A percentile compares a stretch with the other conserved stretches of the same genome.
Conservation (phyloP, 1,139 yeast species). For the Debaryomyces nepalensis region DNA sequence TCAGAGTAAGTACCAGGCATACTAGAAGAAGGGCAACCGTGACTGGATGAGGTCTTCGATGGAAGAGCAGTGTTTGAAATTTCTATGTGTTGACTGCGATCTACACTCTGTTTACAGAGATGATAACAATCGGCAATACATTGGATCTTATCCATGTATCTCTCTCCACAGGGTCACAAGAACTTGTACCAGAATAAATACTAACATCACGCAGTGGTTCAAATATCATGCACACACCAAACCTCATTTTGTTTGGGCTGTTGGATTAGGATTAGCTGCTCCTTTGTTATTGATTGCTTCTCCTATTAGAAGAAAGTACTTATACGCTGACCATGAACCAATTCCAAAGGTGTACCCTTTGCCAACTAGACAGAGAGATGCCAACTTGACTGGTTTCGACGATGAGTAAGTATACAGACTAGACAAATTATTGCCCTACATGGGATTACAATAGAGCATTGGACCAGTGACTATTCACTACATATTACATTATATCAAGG, state of each 20-base stretch:
- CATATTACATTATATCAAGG: conserved; percentile 3
- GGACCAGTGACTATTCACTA: conserved; percentile 4
- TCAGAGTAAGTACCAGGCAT: conserved; percentile 57
- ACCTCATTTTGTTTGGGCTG: conserved; percentile 79
- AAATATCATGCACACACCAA: conserved; percentile 80
- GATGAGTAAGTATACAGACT: conserved; percentile 35
- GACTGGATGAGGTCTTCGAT: background rate
- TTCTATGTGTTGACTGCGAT: too few species aligned
- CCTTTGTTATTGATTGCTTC: conserved; percentile 66
- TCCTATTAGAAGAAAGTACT: conserved; percentile 71
- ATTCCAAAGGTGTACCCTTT: conserved; percentile 74
- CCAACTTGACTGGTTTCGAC: conserved; percentile 57
- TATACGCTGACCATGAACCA: conserved; percentile 69
- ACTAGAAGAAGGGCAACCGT: background rate
- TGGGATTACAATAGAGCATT: conserved; percentile 4
- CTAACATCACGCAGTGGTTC: conserved; percentile 61
- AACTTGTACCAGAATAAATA: conserved; percentile 20
- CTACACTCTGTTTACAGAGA: too few species aligned
- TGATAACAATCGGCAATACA: too few species aligned
- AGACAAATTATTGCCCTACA: conserved; percentile 4
- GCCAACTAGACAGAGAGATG: conserved; percentile 60
- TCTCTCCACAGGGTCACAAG: too few species aligned
- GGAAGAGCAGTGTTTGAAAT: background rate
- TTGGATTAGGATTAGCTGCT: conserved; percentile 67
- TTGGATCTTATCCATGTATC: too few species aligned